phyloP scores from a whole-genome alignment of 2,329 filamentous ascomycete species.

The Paraphaeosphaeria minitans region DNA sequence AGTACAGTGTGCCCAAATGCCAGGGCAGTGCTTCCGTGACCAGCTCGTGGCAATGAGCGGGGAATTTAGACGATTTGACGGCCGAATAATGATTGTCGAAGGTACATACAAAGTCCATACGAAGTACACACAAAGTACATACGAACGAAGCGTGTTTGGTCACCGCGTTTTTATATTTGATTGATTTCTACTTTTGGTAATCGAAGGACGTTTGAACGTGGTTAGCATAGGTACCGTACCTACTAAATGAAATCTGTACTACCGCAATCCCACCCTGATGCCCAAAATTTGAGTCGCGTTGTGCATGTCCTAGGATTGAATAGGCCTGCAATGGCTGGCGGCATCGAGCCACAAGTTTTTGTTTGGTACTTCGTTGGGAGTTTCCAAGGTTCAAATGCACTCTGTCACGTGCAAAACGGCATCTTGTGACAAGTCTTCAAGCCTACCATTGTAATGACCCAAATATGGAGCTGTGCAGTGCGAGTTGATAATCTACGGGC shows the following conservation, averaged over 20 bases:
- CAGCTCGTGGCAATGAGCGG: constrained; percentile 28
- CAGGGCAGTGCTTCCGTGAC: constrained; percentile 30
- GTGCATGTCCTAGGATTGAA: neutral
- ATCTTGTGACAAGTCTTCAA: neutral
- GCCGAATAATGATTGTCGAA: neutral
- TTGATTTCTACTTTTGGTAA: neutral
- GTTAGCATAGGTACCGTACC: no score
- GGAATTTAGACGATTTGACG: neutral
- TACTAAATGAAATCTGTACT: neutral
- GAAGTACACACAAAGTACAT: neutral
- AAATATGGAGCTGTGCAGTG: neutral
- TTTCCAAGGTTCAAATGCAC: no score
- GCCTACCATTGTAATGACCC: neutral
- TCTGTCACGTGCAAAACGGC: neutral
- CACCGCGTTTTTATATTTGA: neutral
- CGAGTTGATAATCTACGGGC: neutral
- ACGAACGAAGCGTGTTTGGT: neutral
- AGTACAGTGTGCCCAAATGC: constrained; percentile 42
- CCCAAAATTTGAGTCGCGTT: neutral
- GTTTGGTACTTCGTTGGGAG: no score
- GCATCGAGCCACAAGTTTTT: neutral
- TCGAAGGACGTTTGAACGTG: neutral
- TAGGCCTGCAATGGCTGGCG: neutral
- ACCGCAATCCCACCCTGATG: neutral
- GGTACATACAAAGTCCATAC: neutral